Evolutionary conservation across 495 filamentous ascomycete species (phyloP).

Genomic region (Penicillium chermesinum): DNA sequence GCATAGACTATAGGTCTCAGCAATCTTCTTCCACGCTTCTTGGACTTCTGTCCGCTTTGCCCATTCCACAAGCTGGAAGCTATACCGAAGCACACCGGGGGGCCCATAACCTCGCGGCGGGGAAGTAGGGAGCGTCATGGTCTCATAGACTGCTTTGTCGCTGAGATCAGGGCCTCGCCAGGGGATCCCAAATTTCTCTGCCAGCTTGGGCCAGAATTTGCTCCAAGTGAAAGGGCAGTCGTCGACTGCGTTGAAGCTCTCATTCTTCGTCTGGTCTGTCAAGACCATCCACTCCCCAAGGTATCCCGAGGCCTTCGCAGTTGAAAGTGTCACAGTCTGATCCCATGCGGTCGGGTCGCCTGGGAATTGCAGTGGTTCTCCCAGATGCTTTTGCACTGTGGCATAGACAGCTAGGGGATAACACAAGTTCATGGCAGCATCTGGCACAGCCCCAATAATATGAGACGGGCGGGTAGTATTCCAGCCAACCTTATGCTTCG

Average conservation of each 20-base stretch:
- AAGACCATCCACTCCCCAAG: conserved; percentile 50
- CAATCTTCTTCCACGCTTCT: conserved; percentile 33
- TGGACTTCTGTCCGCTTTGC: conserved; percentile 40
- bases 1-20: conserved; percentile 10
- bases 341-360: conserved; percentile 39
- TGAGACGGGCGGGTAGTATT: conserved; percentile 40
- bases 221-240: conserved; percentile 33
- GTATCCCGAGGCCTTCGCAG: conserved; percentile 40
- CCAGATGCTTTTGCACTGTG: conserved; percentile 35
- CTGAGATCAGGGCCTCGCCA: conserved; percentile 12
- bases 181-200: conserved; percentile 37
- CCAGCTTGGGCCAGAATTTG: conserved; percentile 41
- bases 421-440: conserved; percentile 47
- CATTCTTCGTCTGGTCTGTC: conserved; percentile 24
- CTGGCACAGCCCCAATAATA: conserved; percentile 46
- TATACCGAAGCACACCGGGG: conserved; percentile 25
- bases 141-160: conserved; percentile 18
- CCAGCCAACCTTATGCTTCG: conserved; percentile 23
- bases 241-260: conserved; percentile 45
- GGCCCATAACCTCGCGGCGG: conserved; percentile 28
- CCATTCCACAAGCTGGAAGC: conserved; percentile 41
- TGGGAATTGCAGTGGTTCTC: conserved; percentile 35
- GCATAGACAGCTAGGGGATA: conserved; percentile 46
- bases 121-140: conserved; percentile 21
- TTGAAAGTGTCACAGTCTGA: conserved; percentile 32